Conservation (phyloP, 2,329 filamentous ascomycete species). For the Neoscytalidium dimidiatum region DNA sequence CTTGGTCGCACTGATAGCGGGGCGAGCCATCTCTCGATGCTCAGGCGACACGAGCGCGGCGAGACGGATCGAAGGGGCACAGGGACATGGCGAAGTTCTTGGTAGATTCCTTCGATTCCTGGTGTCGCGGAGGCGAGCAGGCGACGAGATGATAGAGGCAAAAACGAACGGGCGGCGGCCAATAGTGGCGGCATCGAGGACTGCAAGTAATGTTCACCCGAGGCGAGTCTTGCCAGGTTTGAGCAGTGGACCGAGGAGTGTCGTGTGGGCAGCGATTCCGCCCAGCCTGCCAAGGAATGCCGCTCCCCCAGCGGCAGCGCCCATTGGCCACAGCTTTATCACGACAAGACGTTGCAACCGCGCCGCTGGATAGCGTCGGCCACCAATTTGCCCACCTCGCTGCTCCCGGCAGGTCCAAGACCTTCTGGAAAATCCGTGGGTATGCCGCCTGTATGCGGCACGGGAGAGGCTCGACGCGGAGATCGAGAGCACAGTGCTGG, state of each 20-base stretch:
- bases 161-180: constrained; percentile 3
- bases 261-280: neutral
- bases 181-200: neutral
- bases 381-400: neutral
- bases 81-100: neutral
- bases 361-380: constrained; percentile 1
- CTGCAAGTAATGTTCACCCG: constrained; percentile 1
- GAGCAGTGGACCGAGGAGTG: neutral
- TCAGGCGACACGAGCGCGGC: neutral
- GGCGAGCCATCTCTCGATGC: neutral
- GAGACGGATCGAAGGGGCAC: neutral
- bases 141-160: neutral
- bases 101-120: neutral
- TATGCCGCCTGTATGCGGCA: neutral
- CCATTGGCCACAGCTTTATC: constrained; percentile 1
- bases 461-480: neutral
- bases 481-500: neutral
- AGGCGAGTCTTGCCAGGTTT: neutral
- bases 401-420: constrained; percentile 13
- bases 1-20: neutral
- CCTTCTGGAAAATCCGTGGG: constrained; percentile 5
- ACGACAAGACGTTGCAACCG: neutral
- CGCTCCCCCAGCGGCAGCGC: neutral
- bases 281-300: constrained; percentile 8
- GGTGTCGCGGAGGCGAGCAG: neutral